Evolutionary conservation across 1,284 basidiomycete species (phyloP).

Genomic region (Malassezia japonica): DNA sequence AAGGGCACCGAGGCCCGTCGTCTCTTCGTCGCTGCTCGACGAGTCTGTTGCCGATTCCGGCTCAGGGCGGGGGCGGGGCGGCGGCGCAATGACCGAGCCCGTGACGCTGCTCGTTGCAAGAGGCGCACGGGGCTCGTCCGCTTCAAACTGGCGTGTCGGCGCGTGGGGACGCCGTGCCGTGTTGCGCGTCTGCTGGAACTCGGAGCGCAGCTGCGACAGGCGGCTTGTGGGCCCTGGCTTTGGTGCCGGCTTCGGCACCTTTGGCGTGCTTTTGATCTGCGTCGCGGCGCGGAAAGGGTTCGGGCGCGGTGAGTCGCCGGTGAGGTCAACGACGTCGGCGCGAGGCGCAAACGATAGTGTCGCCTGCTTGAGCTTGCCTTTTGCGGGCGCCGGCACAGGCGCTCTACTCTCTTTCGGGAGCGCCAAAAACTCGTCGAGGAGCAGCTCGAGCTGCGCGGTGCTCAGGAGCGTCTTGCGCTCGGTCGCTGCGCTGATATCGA

Average conservation of each 20-base stretch:
- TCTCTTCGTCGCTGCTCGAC: conserved; percentile 54
- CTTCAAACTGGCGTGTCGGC: conserved; percentile 19
- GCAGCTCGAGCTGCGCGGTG: conserved; percentile 31
- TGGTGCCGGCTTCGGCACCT: background rate
- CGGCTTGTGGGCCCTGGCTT: background rate
- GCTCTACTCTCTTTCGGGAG: conserved; percentile 22
- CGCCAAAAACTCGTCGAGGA: conserved; percentile 20
- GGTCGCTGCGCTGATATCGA: conserved; percentile 23
- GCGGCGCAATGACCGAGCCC: conserved; percentile 24
- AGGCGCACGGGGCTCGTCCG: conserved; percentile 29
- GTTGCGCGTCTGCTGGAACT: conserved; percentile 23
- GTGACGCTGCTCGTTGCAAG: conserved; percentile 35
- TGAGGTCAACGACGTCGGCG: conserved; percentile 7
- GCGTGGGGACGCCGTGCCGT: conserved; percentile 23
- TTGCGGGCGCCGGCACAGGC: conserved; percentile 6
- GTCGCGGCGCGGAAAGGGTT: conserved; percentile 3
- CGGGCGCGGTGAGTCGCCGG: background rate
- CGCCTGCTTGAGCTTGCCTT: conserved; percentile 20
- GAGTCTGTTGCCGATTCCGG: conserved; percentile 29
- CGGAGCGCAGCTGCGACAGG: conserved; percentile 27
- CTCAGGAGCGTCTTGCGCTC: conserved; percentile 32
- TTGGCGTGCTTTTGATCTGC: background rate
- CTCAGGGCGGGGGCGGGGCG: conserved; percentile 12
- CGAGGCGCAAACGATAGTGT: conserved; percentile 11
- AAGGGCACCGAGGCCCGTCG: conserved; percentile 52